Evolutionary conservation across 305 asterid genomes (phyloP).

Genomic region (Fraxinus paxiana): DNA sequence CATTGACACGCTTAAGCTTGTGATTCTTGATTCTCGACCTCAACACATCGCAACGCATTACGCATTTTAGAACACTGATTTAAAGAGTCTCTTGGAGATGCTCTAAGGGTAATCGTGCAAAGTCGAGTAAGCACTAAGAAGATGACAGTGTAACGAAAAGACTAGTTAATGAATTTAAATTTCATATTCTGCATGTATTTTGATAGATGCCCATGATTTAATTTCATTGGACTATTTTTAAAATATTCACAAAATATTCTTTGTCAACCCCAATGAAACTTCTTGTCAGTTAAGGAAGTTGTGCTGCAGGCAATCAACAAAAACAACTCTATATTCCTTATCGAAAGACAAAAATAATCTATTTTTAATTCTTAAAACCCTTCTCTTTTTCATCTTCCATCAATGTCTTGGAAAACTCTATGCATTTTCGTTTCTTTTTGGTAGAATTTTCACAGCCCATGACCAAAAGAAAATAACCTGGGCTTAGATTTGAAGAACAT

Average conservation of each 20-base stretch:
- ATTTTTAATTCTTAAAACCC: not conserved
- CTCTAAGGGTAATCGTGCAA: not conserved
- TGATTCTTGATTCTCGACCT: too few species aligned
- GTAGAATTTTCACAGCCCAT: slow-evolving; percentile 30
- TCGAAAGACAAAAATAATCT: not conserved
- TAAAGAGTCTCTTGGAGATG: too few species aligned
- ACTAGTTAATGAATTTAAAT: not conserved
- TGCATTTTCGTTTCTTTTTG: slow-evolving; percentile 6
- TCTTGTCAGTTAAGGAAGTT: not conserved
- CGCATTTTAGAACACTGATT: too few species aligned
- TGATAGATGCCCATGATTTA: not conserved
- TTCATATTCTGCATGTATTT: not conserved
- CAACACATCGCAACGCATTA: too few species aligned
- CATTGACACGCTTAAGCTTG: too few species aligned
- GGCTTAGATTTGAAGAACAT: slow-evolving; percentile 25
- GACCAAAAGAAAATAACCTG: slow-evolving; percentile 10
- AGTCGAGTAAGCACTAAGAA: not conserved
- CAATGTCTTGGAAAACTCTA: not conserved
- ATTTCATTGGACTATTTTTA: not conserved
- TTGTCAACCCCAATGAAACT: not conserved
- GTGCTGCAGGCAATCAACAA: not conserved
- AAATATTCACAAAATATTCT: not conserved
- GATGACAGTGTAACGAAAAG: not conserved
- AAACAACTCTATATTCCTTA: not conserved
- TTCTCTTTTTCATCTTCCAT: not conserved